A percentile compares a stretch with the other conserved stretches of the same genome.
phyloP scores from a whole-genome alignment of 2,329 filamentous ascomycete genomes.

The Hymenoscyphus repandus region DNA sequence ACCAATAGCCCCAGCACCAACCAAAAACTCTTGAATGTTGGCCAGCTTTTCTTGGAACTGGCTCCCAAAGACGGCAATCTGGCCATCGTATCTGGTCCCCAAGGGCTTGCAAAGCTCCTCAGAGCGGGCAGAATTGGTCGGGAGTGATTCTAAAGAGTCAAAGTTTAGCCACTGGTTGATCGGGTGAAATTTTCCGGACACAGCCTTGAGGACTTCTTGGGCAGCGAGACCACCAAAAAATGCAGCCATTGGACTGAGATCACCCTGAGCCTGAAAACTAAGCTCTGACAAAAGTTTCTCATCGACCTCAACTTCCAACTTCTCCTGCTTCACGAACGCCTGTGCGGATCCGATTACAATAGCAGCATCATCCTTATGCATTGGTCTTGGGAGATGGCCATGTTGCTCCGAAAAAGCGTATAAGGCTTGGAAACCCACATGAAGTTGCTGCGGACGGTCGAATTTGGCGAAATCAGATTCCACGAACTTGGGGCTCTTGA shows the following conservation, averaged over 20 bases:
- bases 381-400: slow-evolving; percentile 71
- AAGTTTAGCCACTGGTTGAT: slow-evolving; percentile 96
- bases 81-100: slow-evolving; percentile 87
- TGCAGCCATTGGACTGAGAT: slow-evolving; percentile 86
- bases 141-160: slow-evolving; percentile 93
- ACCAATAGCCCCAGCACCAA: slow-evolving; percentile 93
- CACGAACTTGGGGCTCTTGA: slow-evolving; percentile 84
- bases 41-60: slow-evolving; percentile 92
- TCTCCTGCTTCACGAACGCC: slow-evolving; percentile 67
- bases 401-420: slow-evolving; percentile 77
- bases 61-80: slow-evolving; percentile 91
- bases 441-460: slow-evolving; percentile 86
- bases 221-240: slow-evolving; percentile 92
- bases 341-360: slow-evolving; percentile 73
- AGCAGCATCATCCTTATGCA: slow-evolving; percentile 77
- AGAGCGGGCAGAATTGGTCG: slow-evolving; percentile 66
- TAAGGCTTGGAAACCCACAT: slow-evolving; percentile 87
- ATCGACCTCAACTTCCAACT: slow-evolving; percentile 77
- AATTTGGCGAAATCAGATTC: slow-evolving; percentile 98
- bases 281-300: slow-evolving; percentile 91
- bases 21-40: slow-evolving; percentile 87
- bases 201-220: slow-evolving; percentile 92
- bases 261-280: slow-evolving; percentile 88
- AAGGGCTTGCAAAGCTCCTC: slow-evolving; percentile 84
- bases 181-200: slow-evolving; percentile 97